Conservation (phyloP, 2,329 filamentous ascomycete genomes). For the Beauveria sp. region DNA sequence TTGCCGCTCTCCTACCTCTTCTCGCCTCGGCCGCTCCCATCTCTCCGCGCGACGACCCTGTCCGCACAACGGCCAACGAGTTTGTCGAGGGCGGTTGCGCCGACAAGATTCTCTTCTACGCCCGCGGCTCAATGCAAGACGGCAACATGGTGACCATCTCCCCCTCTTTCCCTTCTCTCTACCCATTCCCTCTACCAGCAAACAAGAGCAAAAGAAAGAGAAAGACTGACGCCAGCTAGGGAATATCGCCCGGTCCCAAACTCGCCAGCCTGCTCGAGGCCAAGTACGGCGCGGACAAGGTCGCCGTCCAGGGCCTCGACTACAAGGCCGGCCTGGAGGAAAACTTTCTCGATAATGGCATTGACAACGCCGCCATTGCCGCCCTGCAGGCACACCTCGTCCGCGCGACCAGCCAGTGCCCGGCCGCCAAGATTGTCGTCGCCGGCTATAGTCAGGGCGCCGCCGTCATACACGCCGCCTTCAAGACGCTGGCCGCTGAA, state of each 20-base stretch:
- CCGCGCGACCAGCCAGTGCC: conserved; percentile 24
- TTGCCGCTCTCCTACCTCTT: neutral
- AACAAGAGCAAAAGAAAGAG: neutral
- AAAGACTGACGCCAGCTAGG: conserved; percentile 1
- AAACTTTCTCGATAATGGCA: conserved; percentile 26
- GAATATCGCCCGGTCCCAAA: conserved; percentile 14
- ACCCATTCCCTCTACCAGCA: neutral
- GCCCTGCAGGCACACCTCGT: conserved; percentile 26
- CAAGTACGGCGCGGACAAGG: conserved; percentile 16
- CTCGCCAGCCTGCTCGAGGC: conserved; percentile 14
- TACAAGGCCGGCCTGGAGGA: conserved; percentile 27
- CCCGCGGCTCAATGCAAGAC: conserved; percentile 18
- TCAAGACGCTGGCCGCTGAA: conserved; percentile 18
- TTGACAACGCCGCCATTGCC: conserved; percentile 22
- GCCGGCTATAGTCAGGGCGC: conserved; percentile 33
- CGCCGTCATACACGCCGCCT: conserved; percentile 21
- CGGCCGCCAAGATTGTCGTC: conserved; percentile 27
- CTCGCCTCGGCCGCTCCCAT: neutral
- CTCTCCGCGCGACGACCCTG: too few species aligned
- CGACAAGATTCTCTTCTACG: conserved; percentile 19
- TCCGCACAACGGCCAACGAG: conserved; percentile 15
- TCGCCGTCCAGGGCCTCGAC: conserved; percentile 22
- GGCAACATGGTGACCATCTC: conserved; percentile 15
- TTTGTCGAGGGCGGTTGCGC: conserved; percentile 19
- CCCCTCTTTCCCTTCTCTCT: neutral